Evolutionary conservation across 192 early-diverging fungal genomes (phyloP), one percentile per base, ranked within the genome.

Genomic region (Rhizophagus sp.): DNA sequence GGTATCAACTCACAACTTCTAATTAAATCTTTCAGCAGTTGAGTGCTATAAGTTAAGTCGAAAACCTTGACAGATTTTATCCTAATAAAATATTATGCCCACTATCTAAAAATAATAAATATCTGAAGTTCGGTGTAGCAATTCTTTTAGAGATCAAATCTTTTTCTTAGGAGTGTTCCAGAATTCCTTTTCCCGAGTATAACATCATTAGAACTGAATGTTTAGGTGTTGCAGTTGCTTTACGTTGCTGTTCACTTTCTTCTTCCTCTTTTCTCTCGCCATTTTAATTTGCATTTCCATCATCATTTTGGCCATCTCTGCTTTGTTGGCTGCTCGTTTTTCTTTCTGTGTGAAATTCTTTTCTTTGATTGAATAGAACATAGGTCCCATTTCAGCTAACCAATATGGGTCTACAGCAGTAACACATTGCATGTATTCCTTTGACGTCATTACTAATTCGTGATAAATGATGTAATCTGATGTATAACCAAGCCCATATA

Each of bases 361-460:
- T 72, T 95, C 94, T 80, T 94, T 92, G 33, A 97, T 83, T 34
- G 91, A 93, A 81, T 96, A 99, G 85, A 99, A 99, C 96, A 99
- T 99, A 71, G 97, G 96, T 22, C 97, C 98, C 81, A 98, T 84
- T 82, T 99, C 97, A 3, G 96, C 97, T 74, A 99, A 84, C 98
- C 98, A 98, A 50, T 93, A 91, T 5, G 92, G 91, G 76, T 99
- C 97, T 1, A 99, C 96, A 2, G 96, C 93, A 0, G 97, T 98
- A 8, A 97, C 96, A 83, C 95, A 96, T 79, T 95, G 98, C 98
- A 99, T 99, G 71, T 97, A 99, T 88, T 99, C 98, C 84, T 98
- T 99, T 50, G 95, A 94, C 17, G 97, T 99, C 94, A 98, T 92
- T 3, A 99, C 91, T 74, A 99, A 87, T 77, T 97, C 95, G 82